Base-by-base conservation (phyloP, 2,329 filamentous ascomycete genomes). In the Fusarium sp. region DNA sequence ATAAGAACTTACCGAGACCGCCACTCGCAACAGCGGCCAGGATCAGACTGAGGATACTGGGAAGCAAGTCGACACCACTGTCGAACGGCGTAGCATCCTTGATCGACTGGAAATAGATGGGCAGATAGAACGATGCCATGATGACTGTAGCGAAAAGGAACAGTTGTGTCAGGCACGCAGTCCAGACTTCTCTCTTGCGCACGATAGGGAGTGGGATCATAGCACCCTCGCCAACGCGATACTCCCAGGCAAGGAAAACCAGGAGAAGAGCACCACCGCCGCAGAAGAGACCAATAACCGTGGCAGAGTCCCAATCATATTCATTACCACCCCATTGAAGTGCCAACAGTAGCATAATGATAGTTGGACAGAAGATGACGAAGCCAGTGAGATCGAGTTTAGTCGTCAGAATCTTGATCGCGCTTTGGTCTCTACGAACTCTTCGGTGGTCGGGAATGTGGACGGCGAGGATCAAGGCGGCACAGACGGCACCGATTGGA, bases 51-150 rank as follows among this genome's bases (percentile, higher is more conserved):
- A 75, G 65, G 46, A 76, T 69, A 48, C 71, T 64, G n/a, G 77
- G 77, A 26, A 78, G 61, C 43, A 77, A 63, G 20, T 75, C 56
- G 7, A 78, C 69, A 43, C 77, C 76, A 28, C 75, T 76, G 18
- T 57, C 63, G 22, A 78, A 72, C 5, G 76, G 75, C 6, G 75
- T 69, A 5, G 68, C 60, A 31, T 71, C 78, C 61, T 80, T 80
- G 64, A 86, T 79, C 33, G 81, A 79, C 75, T 87, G 83, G 74
- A 87, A 86, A 78, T 85, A 87, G 62, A 86, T 79, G 3, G 85
- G 84, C 7, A 86, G 75, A 63, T 84, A 85, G 76, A 83, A 85
- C 6, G 84, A 74, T 2, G 81, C 75, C 2, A 85, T 69, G 62
- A 86, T 82, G 50, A 83, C 82, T 13, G 79, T 76, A 4, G 80